Evolutionary conservation across 1,284 basidiomycete genomes (phyloP), one percentile per base, ranked within the genome.

Genomic region (Cryptococcus maquisensis): DNA sequence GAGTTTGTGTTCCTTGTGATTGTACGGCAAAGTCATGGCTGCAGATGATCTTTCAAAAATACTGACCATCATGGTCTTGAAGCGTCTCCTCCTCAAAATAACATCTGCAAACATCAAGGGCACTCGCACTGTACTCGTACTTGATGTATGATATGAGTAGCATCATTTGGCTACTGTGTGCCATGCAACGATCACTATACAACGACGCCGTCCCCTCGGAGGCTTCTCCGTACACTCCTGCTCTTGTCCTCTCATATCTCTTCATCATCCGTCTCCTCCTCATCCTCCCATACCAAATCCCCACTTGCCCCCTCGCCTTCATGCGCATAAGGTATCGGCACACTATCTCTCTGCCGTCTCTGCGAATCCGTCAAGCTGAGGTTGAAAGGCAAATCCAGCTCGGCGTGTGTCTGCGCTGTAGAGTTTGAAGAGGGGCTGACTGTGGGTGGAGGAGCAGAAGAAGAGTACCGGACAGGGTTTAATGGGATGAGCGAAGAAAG

Each of bases 281-380:
- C 59, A 52, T 55, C 59, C 26, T 49, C 52, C 56, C 59, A 64
- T 32, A 63, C 67, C 66, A 51, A 65, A 58, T 57, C 73, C 64
- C 47, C 60, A 21, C 57, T 63, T 4, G 65, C 66, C 2, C 71
- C 66, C 72, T 71, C 71, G 82, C 88, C 87, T 78, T 88, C 83
- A 64, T 92, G 90, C 4, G 81, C 87, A 67, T 94, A 95, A 6
- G 92, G 92, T 36, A 95, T 74, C 12, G 88, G 87, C 1, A 95
- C 90, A 49, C 83, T 81, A 1, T 88, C 84, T 49, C 89, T 81
- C 15, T 86, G 85, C 57, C 82, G 81, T 66, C 86, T 84, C 70
- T 96, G 92, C n/a, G 86, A 81, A 15, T 83, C 79, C n/a, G 90
- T 94, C 49, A 95, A 82, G 54, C 78, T 82, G 24, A 96, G 81